Conservation (phyloP, 1,284 basidiomycete genomes). For the Rhodotorula sp. region DNA sequence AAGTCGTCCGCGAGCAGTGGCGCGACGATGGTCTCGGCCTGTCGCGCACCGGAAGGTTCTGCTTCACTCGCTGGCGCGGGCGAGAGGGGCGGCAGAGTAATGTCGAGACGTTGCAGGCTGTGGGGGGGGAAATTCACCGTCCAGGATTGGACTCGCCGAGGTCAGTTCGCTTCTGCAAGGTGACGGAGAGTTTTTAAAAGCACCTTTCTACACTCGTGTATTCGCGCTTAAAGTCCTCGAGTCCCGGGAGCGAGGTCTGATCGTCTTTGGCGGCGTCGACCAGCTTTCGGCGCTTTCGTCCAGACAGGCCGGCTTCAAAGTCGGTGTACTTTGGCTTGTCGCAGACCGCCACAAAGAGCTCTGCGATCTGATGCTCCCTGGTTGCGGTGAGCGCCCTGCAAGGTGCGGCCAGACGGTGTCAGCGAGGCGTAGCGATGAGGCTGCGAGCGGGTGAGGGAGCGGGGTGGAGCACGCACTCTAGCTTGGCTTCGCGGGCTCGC, state of each 20-base stretch:
- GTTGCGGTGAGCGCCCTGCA: slow-evolving; percentile 20
- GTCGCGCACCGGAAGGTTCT: background rate
- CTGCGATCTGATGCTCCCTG: slow-evolving; percentile 24
- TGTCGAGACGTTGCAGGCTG: slow-evolving; percentile 29
- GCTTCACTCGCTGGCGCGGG: slow-evolving; percentile 19
- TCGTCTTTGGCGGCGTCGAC: background rate
- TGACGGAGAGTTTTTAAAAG: background rate
- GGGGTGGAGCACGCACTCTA: slow-evolving; percentile 6
- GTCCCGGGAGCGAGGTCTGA: background rate
- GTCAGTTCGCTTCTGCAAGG: background rate
- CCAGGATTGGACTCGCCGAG: too few species aligned
- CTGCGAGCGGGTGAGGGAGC: background rate
- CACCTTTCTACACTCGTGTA: slow-evolving; percentile 26
- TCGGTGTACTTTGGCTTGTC: slow-evolving; percentile 25
- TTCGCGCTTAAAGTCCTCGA: slow-evolving; percentile 30
- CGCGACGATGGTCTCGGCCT: background rate
- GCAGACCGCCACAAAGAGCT: slow-evolving; percentile 37
- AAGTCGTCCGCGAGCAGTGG: background rate
- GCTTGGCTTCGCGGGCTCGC: slow-evolving; percentile 1
- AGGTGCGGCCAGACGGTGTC: background rate
- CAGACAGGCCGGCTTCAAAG: slow-evolving; percentile 38
- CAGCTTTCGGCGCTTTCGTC: slow-evolving; percentile 19
- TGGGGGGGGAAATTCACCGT: background rate
- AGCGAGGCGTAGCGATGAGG: too few species aligned
- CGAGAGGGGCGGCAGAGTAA: slow-evolving; percentile 28